These are phyloP conservation scores for Colletotrichum magnum DNA, from an alignment of 2,329 filamentous ascomycete genomes.

Conservation along the genomic window DNA sequence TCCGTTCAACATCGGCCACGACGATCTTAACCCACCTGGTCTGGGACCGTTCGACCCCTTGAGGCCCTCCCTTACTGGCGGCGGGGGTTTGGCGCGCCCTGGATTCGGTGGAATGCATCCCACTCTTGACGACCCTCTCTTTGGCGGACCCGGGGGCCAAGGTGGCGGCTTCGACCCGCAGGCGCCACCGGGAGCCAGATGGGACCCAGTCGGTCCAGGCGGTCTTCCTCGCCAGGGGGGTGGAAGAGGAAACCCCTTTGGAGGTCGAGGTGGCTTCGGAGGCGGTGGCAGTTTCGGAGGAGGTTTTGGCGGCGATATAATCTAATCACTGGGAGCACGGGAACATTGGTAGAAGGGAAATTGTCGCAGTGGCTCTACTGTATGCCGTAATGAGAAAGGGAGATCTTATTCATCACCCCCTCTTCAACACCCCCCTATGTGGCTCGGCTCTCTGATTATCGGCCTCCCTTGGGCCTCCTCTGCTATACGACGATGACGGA, in stretches of 20 bases:
- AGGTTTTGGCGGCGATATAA: constrained; percentile 49
- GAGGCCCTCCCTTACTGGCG: constrained; percentile 74
- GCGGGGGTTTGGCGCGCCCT: constrained; percentile 70
- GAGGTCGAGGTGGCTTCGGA: constrained; percentile 50
- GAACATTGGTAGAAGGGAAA: neutral
- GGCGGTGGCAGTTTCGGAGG: constrained; percentile 55
- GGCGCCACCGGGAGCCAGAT: constrained; percentile 89
- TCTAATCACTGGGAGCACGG: neutral
- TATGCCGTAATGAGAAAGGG: constrained; percentile 33
- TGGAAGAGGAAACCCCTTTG: constrained; percentile 55
- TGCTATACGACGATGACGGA: no score
- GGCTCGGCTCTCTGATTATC: no score
- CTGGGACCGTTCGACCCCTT: constrained; percentile 89
- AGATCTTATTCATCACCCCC: no score
- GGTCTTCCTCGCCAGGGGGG: constrained; percentile 61
- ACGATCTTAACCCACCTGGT: constrained; percentile 89
- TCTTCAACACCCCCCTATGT: no score
- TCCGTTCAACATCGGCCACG: constrained; percentile 81
- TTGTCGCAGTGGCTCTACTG: constrained; percentile 19
- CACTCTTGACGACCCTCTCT: constrained; percentile 92
- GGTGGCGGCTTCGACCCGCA: constrained; percentile 74
- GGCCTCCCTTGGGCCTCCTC: no score
- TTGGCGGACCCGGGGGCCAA: constrained; percentile 69
- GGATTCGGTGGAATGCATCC: constrained; percentile 92
- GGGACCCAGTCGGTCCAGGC: constrained; percentile 87